Conservation (phyloP, 495 filamentous ascomycete species). For the Penicillium waksmanii region DNA sequence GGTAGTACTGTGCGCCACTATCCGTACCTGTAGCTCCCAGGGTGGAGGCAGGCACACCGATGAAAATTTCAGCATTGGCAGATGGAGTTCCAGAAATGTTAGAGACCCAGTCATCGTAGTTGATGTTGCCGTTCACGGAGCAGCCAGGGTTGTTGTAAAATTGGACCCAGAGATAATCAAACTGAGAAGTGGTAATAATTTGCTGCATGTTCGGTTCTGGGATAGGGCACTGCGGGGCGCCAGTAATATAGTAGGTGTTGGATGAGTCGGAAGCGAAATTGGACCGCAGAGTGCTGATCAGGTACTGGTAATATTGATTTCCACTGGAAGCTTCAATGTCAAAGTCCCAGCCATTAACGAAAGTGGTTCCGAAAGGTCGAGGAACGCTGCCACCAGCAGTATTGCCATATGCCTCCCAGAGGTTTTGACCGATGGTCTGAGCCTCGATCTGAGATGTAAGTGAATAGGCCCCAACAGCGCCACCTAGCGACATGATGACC, state of each 20-base stretch:
- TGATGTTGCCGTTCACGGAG: conserved; percentile 29
- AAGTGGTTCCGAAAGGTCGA: conserved; percentile 56
- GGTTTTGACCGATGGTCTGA: conserved; percentile 47
- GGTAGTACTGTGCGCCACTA: conserved; percentile 47
- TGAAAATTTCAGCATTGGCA: conserved; percentile 48
- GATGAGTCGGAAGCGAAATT: conserved; percentile 46
- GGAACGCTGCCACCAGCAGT: conserved; percentile 27
- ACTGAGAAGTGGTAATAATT: conserved; percentile 32
- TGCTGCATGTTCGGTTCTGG: conserved; percentile 57
- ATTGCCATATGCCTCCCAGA: conserved; percentile 59
- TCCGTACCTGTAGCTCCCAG: conserved; percentile 44
- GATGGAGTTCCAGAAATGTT: conserved; percentile 44
- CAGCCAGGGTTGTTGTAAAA: conserved; percentile 51
- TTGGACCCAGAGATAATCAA: conserved; percentile 48
- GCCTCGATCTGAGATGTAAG: conserved; percentile 47
- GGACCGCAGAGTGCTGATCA: conserved; percentile 50
- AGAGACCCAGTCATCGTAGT: conserved; percentile 50
- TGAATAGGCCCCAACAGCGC: conserved; percentile 41
- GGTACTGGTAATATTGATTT: conserved; percentile 42
- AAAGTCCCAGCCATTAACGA: conserved; percentile 64
- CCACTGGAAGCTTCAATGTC: conserved; percentile 42
- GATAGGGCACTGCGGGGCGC: conserved; percentile 59
- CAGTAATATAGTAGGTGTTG: conserved; percentile 59
- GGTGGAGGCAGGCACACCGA: conserved; percentile 50
- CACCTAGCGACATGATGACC: conserved; percentile 56